Percentiles rank a stretch among this genome's conserved stretches.
These are phyloP conservation scores for Coniochaeta ligniaria DNA, from an alignment of 2,329 filamentous ascomycete genomes.

Conservation along the genomic window DNA sequence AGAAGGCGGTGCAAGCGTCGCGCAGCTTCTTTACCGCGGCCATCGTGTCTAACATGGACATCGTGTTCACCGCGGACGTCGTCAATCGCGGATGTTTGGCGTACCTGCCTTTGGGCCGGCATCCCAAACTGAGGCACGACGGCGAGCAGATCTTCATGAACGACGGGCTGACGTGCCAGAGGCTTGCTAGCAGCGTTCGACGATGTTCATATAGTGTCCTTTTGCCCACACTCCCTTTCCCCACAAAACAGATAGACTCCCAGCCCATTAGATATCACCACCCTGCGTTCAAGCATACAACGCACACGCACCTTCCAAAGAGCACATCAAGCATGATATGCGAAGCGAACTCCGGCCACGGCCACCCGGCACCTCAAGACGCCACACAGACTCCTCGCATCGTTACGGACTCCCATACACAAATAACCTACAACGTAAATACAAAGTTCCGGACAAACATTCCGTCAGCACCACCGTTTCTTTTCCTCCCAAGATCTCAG, in stretches of 20 bases:
- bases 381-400: not conserved
- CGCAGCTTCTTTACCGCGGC: no score
- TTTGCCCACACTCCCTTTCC: not conserved
- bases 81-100: no score
- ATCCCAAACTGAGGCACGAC: not conserved
- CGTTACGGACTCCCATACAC: not conserved
- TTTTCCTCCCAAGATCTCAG: not conserved
- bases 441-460: no score
- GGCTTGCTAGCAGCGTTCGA: not conserved
- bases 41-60: no score
- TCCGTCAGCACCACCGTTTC: not conserved
- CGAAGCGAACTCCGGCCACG: constrained; percentile 10
- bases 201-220: not conserved
- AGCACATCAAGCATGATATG: no score
- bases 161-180: not conserved
- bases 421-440: not conserved
- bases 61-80: no score
- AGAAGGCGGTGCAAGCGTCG: not conserved
- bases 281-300: not conserved
- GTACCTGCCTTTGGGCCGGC: not conserved
- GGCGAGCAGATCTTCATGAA: not conserved
- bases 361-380: not conserved
- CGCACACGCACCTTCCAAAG: no score
- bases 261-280: not conserved
- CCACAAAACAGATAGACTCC: not conserved